Conservation (phyloP, 2,329 filamentous ascomycete genomes). For the Thelonectria blattea region DNA sequence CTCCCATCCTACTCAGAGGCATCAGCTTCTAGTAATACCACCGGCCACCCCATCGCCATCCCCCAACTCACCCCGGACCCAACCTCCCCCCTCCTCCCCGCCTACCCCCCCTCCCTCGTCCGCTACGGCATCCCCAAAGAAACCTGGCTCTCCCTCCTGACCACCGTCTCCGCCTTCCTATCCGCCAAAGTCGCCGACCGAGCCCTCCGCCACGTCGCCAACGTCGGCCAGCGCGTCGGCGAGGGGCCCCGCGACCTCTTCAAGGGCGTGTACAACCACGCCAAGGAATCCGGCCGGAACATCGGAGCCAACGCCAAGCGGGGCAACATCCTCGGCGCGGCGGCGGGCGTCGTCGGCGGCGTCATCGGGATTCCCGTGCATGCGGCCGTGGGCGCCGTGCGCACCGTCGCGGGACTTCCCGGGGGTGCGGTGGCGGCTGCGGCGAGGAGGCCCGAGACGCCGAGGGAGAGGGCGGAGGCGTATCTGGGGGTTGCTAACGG, state of each 20-base stretch:
- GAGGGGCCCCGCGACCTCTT: constrained; percentile 45
- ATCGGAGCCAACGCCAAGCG: constrained; percentile 46
- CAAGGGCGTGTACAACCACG: constrained; percentile 45
- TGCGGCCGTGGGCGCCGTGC: constrained; percentile 45
- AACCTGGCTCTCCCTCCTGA: constrained; percentile 44
- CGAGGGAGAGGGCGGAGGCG: constrained; percentile 48
- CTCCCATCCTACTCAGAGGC: constrained; percentile 41
- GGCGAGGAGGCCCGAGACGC: constrained; percentile 47
- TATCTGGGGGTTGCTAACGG: constrained; percentile 51
- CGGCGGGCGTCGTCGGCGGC: constrained; percentile 44
- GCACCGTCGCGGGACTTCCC: constrained; percentile 45
- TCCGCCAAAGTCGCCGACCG: constrained; percentile 52
- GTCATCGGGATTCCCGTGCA: constrained; percentile 47
- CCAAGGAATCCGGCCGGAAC: constrained; percentile 44
- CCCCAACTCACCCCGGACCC: constrained; percentile 45
- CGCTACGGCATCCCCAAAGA: constrained; percentile 44
- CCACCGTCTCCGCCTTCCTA: constrained; percentile 54
- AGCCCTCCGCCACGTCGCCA: constrained; percentile 51
- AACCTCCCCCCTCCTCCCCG: constrained; percentile 47
- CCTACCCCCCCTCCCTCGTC: constrained; percentile 48
- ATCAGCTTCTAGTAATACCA: constrained; percentile 5
- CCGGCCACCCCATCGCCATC: constrained; percentile 45
- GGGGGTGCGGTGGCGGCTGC: constrained; percentile 42
- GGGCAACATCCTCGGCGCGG: constrained; percentile 50
- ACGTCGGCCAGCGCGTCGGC: constrained; percentile 46